Percentiles rank a stretch among this genome's conserved stretches.
Evolutionary conservation across 495 filamentous ascomycete species (phyloP).

Genomic region (Podospora fimiseda): DNA sequence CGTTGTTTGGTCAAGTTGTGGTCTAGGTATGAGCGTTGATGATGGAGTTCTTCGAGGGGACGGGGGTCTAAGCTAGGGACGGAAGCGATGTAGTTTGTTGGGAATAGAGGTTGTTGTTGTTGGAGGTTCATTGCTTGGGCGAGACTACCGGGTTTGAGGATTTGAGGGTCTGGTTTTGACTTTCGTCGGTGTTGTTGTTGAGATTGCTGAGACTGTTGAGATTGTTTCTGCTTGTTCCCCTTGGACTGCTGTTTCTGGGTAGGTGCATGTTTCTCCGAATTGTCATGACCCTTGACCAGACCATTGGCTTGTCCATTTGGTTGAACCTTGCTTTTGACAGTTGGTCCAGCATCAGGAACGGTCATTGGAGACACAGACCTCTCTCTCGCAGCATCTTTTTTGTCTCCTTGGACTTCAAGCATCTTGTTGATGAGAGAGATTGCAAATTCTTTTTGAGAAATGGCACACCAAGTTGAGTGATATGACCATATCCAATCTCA

Average conservation of each 20-base stretch:
- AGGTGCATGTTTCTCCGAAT: neutral
- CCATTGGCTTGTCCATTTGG: neutral
- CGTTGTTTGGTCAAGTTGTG: constrained; percentile 33
- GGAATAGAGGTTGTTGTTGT: neutral
- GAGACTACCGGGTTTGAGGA: neutral
- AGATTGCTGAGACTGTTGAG: neutral
- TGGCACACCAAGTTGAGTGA: no score
- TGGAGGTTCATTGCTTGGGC: neutral
- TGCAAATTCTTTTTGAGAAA: no score
- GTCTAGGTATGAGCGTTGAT: constrained; percentile 36
- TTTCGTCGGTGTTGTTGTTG: neutral
- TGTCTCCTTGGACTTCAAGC: neutral
- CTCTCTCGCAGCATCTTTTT: neutral
- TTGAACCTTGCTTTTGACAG: neutral
- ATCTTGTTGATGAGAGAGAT: neutral
- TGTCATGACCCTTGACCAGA: neutral
- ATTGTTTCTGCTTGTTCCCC: neutral
- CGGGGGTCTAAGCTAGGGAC: constrained; percentile 23
- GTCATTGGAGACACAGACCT: constrained; percentile 2
- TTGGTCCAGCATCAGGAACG: neutral
- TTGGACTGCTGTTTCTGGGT: neutral
- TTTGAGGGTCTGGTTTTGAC: neutral
- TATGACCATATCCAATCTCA: no score
- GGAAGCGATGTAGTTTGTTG: neutral
- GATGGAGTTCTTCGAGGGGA: constrained; percentile 31